Base-by-base conservation (phyloP, 495 filamentous ascomycete species). In the Baudoinia panamericana region DNA sequence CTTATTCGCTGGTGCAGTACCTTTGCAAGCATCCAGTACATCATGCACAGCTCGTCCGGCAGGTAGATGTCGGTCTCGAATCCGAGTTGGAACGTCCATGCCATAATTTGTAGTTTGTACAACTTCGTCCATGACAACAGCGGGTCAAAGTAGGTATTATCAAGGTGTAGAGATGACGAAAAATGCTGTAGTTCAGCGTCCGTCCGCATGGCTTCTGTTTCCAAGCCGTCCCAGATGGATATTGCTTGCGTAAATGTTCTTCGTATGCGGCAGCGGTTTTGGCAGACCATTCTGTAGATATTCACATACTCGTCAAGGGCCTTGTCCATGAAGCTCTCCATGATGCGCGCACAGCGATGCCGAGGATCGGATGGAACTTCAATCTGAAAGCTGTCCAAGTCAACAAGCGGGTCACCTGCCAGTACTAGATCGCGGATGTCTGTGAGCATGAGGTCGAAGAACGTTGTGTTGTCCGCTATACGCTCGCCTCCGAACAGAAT, bases 41-140 rank as follows among this genome's bases (percentile, higher is more conserved):
- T 94, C 12, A 73, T 76, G 10, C 78, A 72, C 5, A 90, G 66
- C 61, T 99, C 90, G 56, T 93, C 82, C 1, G 78, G 70, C 17
- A 83, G 75, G 54, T 96, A 96, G 19, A 93, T 74, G 7, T 85
- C 76, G 13, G 93, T 75, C 58, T 96, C 90, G 55, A 99, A 95
- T n/a, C 90, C 90, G 38, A 94, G 76, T 57, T 94, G 84, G 10
- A 94, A 67, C 31, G 90, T 78, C 66, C 78, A 80, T 44, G 87
- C 79, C 72, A 95, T 82, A 50, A 90, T 75, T 7, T 68, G 72
- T 2, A 95, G 68, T 56, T 93, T 96, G 53, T 93, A 80, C 39
- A 84, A 72, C 54, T 88, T 90, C 0, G 77, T 72, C 90, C 90
- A 97, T 5, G 78, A 82, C 4, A 81, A 83, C 1, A 97, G 67